phyloP scores from a whole-genome alignment of 768 basidiomycete species.

The Suillus lakei region DNA sequence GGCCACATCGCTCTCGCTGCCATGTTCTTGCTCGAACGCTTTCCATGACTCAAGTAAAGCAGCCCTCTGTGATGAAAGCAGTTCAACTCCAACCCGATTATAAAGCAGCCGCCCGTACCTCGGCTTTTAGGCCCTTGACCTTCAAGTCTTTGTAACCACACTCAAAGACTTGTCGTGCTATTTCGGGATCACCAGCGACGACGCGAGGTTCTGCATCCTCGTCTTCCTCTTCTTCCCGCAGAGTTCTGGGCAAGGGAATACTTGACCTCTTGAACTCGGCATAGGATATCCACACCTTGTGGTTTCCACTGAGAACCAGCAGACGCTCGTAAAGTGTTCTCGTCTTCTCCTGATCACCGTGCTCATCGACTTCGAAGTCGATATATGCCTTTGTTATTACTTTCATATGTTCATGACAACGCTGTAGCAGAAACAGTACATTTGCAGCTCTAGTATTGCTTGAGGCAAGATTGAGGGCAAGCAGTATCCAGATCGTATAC shows the following conservation, averaged over 20 bases:
- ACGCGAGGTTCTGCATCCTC: conserved; percentile 57
- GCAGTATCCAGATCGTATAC: background rate
- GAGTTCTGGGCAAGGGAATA: conserved; percentile 65
- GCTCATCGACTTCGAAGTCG: conserved; percentile 92
- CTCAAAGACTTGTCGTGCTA: conserved; percentile 80
- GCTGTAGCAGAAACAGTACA: background rate
- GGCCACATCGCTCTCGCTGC: conserved; percentile 69
- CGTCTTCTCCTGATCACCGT: conserved; percentile 82
- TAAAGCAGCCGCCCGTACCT: conserved; percentile 54
- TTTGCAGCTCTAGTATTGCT: background rate
- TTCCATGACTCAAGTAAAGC: conserved; percentile 95
- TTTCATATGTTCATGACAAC: too few species aligned
- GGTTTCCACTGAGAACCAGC: conserved; percentile 83
- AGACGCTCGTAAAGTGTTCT: conserved; percentile 90
- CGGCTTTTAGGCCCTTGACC: conserved; percentile 79
- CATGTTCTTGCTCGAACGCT: conserved; percentile 84
- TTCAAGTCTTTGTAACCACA: conserved; percentile 89
- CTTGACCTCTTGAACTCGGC: conserved; percentile 89
- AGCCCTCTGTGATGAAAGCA: too few species aligned
- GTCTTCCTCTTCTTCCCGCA: conserved; percentile 68
- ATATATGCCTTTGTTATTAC: conserved; percentile 97
- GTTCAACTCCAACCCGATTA: background rate
- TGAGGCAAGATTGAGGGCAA: background rate
- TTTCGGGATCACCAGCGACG: conserved; percentile 69
- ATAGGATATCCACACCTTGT: conserved; percentile 98